Evolutionary conservation across 1,284 basidiomycete species (phyloP).

Genomic region (Agaricales sp.): DNA sequence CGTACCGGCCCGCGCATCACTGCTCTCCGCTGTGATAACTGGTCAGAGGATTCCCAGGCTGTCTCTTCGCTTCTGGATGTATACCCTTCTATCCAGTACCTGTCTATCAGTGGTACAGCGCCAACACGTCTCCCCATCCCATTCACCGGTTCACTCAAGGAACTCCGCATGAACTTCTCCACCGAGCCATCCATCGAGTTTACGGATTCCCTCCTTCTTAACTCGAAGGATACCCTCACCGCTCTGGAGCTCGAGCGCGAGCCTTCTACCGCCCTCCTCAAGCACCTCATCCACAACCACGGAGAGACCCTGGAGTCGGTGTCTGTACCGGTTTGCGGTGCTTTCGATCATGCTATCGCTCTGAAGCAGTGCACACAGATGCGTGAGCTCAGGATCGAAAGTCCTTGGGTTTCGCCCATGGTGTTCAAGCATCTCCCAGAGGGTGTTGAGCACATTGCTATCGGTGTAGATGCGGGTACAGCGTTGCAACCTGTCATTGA

Average conservation of each 20-base stretch:
- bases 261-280: slow-evolving; percentile 39
- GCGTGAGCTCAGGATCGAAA: slow-evolving; percentile 41
- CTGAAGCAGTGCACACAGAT: slow-evolving; percentile 39
- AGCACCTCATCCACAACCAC: slow-evolving; percentile 39
- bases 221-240: slow-evolving; percentile 36
- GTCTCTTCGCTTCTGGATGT: slow-evolving; percentile 50
- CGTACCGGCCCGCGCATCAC: slow-evolving; percentile 43
- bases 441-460: slow-evolving; percentile 40
- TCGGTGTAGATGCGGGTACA: slow-evolving; percentile 47
- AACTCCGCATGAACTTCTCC: slow-evolving; percentile 54
- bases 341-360: slow-evolving; percentile 33
- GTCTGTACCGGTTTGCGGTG: slow-evolving; percentile 41
- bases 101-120: slow-evolving; percentile 48
- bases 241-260: slow-evolving; percentile 48
- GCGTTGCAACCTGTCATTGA: slow-evolving; percentile 42
- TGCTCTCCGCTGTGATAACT: slow-evolving; percentile 53
- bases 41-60: slow-evolving; percentile 51
- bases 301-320: slow-evolving; percentile 39
- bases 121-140: slow-evolving; percentile 34
- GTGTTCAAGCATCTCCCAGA: slow-evolving; percentile 40
- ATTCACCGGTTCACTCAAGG: slow-evolving; percentile 33
- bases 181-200: slow-evolving; percentile 45
- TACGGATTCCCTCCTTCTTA: slow-evolving; percentile 56
- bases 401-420: slow-evolving; percentile 29
- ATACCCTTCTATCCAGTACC: slow-evolving; percentile 43